Evolutionary conservation across 345 rosid species (phyloP).

Genomic region (Theobroma cacao): DNA sequence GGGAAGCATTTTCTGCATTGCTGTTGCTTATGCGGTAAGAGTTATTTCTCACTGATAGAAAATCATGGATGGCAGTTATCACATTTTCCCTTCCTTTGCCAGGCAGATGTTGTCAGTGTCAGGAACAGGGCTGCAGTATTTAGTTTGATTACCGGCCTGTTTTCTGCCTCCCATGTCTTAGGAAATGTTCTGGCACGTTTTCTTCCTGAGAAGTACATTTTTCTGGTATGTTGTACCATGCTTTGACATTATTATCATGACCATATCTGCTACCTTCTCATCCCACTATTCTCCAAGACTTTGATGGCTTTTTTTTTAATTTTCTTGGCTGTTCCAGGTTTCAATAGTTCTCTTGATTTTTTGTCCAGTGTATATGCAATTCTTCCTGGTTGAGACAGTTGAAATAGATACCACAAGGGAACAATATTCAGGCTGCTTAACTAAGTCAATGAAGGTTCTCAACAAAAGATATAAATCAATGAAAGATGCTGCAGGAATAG

Average conservation of each 20-base stretch:
- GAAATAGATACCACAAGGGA: constrained; percentile 23
- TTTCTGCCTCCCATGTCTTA: constrained; percentile 51
- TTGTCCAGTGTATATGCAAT: constrained; percentile 42
- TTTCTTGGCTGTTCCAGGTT: constrained; percentile 33
- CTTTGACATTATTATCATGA: not conserved
- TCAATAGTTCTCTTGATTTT: constrained; percentile 41
- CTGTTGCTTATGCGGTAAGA: no score
- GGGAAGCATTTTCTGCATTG: constrained; percentile 62
- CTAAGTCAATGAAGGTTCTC: constrained; percentile 26
- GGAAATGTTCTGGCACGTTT: constrained; percentile 48
- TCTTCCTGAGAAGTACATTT: constrained; percentile 50
- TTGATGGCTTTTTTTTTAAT: not conserved
- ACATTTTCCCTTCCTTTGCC: constrained; percentile 18
- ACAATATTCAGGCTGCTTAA: constrained; percentile 29
- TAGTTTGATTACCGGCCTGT: constrained; percentile 58
- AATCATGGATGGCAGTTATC: not conserved
- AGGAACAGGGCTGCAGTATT: constrained; percentile 47
- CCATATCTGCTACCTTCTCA: not conserved
- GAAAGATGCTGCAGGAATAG: constrained; percentile 42
- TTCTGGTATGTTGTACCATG: constrained; percentile 28
- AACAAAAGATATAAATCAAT: constrained; percentile 35
- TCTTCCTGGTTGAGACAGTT: constrained; percentile 43
- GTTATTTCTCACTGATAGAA: not conserved
- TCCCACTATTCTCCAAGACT: no score
- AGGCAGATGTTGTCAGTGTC: constrained; percentile 49